Evolutionary conservation across 345 rosid genomes (phyloP).

Genomic region (Luvunga scandens): DNA sequence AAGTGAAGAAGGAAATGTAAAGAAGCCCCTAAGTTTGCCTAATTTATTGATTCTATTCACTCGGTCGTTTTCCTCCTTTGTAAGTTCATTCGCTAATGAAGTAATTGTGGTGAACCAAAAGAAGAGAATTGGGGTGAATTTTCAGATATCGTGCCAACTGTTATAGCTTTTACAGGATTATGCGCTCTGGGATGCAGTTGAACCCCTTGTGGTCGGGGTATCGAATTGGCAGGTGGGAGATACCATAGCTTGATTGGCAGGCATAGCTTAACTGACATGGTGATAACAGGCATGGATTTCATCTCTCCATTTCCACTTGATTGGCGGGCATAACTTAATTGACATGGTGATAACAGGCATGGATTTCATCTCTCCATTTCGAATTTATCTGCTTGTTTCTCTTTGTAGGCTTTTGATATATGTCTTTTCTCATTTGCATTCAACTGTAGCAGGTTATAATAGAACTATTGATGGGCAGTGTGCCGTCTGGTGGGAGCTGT

Average conservation of each 20-base stretch:
- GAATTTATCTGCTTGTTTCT: neutral
- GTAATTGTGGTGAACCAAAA: neutral
- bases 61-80: neutral
- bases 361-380: slow-evolving; percentile 1
- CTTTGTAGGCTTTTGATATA: too few relatives aligned
- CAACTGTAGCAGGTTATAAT: slow-evolving; percentile 42
- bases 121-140: neutral
- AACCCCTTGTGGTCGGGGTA: slow-evolving; percentile 44
- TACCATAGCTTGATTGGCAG: slow-evolving; percentile 45
- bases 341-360: slow-evolving; percentile 56
- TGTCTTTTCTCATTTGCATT: neutral
- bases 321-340: slow-evolving; percentile 32
- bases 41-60: neutral
- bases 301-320: slow-evolving; percentile 21
- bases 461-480: slow-evolving; percentile 74
- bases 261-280: slow-evolving; percentile 39
- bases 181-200: slow-evolving; percentile 34
- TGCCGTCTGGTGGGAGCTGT: slow-evolving; percentile 63
- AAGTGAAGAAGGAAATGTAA: neutral
- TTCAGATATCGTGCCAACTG: neutral
- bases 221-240: slow-evolving; percentile 44
- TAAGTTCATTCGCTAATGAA: neutral
- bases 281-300: slow-evolving; percentile 41
- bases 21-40: neutral
- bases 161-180: slow-evolving; percentile 31